These are phyloP conservation scores for Diversispora epigaea DNA, from an alignment of 192 early-diverging fungal genomes.

Conservation along the genomic window DNA sequence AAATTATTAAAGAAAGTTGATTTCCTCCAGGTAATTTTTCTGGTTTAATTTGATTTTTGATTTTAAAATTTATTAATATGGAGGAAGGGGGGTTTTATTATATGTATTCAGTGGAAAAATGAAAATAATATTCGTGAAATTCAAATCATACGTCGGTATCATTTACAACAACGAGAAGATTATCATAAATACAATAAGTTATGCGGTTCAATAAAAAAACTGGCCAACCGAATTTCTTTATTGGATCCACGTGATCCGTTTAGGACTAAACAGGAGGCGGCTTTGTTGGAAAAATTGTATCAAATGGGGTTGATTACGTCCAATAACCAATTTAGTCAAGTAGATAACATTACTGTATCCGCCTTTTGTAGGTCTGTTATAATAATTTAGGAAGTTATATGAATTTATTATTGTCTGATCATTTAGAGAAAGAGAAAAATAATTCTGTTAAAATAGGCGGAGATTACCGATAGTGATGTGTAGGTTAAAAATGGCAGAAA, in stretches of 20 bases:
- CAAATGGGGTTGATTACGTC: constrained; percentile 79
- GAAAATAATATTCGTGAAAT: constrained; percentile 82
- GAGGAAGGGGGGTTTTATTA: no score
- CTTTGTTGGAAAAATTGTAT: constrained; percentile 84
- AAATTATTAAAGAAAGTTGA: no score
- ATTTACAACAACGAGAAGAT: constrained; percentile 85
- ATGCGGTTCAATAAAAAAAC: constrained; percentile 74
- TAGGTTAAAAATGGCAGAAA: constrained; percentile 92
- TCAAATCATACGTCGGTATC: constrained; percentile 84
- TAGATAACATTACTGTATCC: constrained; percentile 81
- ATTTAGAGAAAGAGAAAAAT: not conserved
- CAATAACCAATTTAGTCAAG: constrained; percentile 72
- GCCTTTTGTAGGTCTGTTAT: constrained; percentile 70
- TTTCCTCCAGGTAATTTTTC: no score
- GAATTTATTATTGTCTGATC: not conserved
- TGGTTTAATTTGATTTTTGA: no score
- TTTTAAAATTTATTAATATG: no score
- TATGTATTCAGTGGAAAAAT: constrained; percentile 67
- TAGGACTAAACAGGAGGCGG: constrained; percentile 68
- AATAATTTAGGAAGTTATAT: not conserved
- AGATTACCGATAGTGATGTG: constrained; percentile 91
- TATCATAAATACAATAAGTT: constrained; percentile 88
- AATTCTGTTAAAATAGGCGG: constrained; percentile 46
- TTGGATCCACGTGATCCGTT: constrained; percentile 85
- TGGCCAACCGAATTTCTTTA: constrained; percentile 80